A percentile compares a stretch with the other conserved stretches of the same genome.
Conservation (phyloP, 1,284 basidiomycete species). For the Ustilago sp. region DNA sequence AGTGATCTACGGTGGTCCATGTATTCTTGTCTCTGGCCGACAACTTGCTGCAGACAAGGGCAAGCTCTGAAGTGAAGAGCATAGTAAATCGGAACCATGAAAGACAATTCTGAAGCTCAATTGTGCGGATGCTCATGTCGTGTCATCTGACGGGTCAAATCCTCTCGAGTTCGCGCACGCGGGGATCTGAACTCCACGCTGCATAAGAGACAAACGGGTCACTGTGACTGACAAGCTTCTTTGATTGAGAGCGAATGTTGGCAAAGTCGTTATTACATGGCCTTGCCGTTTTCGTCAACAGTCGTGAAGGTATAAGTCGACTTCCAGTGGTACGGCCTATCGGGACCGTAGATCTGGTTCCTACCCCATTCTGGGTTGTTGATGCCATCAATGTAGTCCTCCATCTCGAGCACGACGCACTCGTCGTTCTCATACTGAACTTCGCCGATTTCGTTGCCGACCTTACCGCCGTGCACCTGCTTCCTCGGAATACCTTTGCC, state of each 20-base stretch:
- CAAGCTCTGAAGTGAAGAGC: conserved; percentile 34
- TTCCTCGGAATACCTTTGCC: conserved; percentile 62
- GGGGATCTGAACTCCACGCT: not conserved
- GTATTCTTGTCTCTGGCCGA: conserved; percentile 64
- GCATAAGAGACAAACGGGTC: not conserved
- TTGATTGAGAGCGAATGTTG: not conserved
- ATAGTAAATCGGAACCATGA: not conserved
- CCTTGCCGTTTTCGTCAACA: conserved; percentile 47
- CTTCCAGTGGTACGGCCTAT: conserved; percentile 59
- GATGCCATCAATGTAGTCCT: conserved; percentile 63
- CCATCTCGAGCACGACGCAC: conserved; percentile 62
- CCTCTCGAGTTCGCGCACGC: not conserved
- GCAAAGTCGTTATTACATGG: conserved; percentile 8
- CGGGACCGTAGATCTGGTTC: conserved; percentile 57
- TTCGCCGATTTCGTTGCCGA: conserved; percentile 33
- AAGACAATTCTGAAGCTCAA: not conserved
- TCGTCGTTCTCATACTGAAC: conserved; percentile 59
- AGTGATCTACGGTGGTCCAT: conserved; percentile 64
- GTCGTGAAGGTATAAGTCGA: conserved; percentile 57
- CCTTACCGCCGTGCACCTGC: conserved; percentile 62
- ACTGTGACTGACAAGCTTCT: no score
- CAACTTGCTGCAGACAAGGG: conserved; percentile 60
- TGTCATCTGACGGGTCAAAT: not conserved
- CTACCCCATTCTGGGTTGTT: conserved; percentile 59
- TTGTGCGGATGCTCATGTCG: no score